Conservation (phyloP, 345 rosid genomes). For the Citrus australasica region DNA sequence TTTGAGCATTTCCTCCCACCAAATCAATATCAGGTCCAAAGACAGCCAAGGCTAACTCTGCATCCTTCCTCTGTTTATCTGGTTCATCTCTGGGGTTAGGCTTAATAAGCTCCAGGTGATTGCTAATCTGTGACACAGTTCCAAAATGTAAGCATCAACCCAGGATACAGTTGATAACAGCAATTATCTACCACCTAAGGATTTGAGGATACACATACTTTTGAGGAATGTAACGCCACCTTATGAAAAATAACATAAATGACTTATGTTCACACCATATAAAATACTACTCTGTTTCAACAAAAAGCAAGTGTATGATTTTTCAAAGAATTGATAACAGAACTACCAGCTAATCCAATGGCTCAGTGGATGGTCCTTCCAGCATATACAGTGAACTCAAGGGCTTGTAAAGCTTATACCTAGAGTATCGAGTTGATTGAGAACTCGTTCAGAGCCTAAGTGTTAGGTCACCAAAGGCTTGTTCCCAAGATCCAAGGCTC, state of each 20-base stretch:
- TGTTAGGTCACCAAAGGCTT: not conserved
- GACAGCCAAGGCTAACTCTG: constrained; percentile 79
- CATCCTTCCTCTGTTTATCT: constrained; percentile 84
- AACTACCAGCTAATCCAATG: not conserved
- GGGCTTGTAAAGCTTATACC: not conserved
- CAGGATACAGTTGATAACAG: not conserved
- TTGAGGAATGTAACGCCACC: not conserved
- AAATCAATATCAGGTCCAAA: constrained; percentile 75
- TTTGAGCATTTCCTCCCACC: constrained; percentile 73
- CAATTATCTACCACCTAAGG: not conserved
- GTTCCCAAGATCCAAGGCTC: not conserved
- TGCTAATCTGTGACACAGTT: constrained; percentile 61
- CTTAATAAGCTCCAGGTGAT: constrained; percentile 94
- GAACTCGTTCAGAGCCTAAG: not conserved
- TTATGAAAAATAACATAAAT: not conserved
- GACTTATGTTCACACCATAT: not conserved
- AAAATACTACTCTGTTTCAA: not conserved
- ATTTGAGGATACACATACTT: not conserved
- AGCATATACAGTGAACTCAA: not conserved
- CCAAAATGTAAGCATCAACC: constrained; percentile 12
- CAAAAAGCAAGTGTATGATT: not conserved
- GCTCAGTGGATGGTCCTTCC: not conserved
- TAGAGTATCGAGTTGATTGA: not conserved
- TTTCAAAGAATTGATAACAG: not conserved
- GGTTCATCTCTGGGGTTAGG: constrained; percentile 87